These are phyloP conservation scores for Lepidopterella palustris DNA, from an alignment of 495 filamentous ascomycete species.

Conservation along the genomic window DNA sequence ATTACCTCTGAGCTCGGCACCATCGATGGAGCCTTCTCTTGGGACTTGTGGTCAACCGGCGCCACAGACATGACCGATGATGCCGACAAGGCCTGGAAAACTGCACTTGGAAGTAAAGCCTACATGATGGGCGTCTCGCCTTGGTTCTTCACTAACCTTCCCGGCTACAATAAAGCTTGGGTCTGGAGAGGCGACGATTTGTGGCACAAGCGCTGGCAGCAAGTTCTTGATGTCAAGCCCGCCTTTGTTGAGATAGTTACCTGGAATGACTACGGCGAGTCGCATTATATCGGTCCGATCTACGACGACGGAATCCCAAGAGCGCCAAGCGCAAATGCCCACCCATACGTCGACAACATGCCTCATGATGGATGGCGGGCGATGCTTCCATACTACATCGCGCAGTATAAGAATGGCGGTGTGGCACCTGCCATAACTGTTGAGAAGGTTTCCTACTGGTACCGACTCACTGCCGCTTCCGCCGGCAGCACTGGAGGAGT, in stretches of 20 bases:
- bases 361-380: slow-evolving; percentile 9
- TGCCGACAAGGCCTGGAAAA: slow-evolving; percentile 49
- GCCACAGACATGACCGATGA: slow-evolving; percentile 29
- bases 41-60: slow-evolving; percentile 71
- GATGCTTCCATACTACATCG: slow-evolving; percentile 4
- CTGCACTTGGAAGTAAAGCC: slow-evolving; percentile 47
- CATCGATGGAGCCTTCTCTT: slow-evolving; percentile 60
- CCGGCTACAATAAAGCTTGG: slow-evolving; percentile 66
- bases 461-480: background rate
- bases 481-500: background rate
- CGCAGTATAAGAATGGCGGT: slow-evolving; percentile 6
- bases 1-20: slow-evolving; percentile 40
- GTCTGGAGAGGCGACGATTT: slow-evolving; percentile 62
- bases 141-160: slow-evolving; percentile 69
- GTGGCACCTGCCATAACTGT: background rate
- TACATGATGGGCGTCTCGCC: slow-evolving; percentile 79
- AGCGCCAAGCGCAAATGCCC: background rate
- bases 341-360: slow-evolving; percentile 11
- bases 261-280: slow-evolving; percentile 76
- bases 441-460: slow-evolving; percentile 2
- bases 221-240: slow-evolving; percentile 56
- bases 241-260: slow-evolving; percentile 51
- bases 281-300: slow-evolving; percentile 64
- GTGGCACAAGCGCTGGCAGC: slow-evolving; percentile 69
- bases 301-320: background rate